Base-by-base conservation (phyloP, 78 protist species). In the Dictyostelium capitatum region DNA sequence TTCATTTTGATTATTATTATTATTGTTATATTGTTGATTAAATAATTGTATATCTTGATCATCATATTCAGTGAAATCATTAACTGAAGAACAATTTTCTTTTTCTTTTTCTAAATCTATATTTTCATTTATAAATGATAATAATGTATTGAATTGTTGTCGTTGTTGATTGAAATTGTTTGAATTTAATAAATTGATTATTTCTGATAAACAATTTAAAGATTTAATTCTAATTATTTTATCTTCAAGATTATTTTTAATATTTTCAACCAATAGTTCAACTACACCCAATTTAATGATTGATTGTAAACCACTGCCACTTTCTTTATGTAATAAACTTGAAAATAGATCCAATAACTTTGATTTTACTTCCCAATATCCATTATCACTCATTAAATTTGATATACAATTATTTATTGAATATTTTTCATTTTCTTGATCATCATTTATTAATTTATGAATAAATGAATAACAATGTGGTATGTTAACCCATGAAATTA, bases 321-420 rank as follows among this genome's bases (percentile, higher is more conserved):
- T 25, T 82, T 67, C 90, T 67, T 82, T 82, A 8, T 67, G 15
- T 7, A 46, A 59, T 25, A 84, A n/a, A 28, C 20, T 50, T 51
- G 48, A 11, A 47, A 87, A 77, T 1, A 87, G 64, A 17, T 87
- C 81, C 9, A 87, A 25, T 25, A 48, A 50, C 4, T 69, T 59
- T 48, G 57, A 87, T 62, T 87, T 87, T 2, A 87, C 83, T 23
- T 87, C 83, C 92, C 92, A 87, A 32, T 74, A 53, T n/a, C 81
- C 79, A 72, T 72, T 78, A 77, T 87, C 92, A 25, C 50, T 64
- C 83, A 87, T 77, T 50, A 87, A 50, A 59, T 65, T 64, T 41
- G 62, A 30, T 30, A 87, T 64, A 20, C 14, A 50, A 20, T 15
- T 17, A 32, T 87, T 74, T 17, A 87, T 32, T 64, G 46, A n/a